Evolutionary conservation across 2,329 filamentous ascomycete genomes (phyloP).

Genomic region (Camillea tinctor): DNA sequence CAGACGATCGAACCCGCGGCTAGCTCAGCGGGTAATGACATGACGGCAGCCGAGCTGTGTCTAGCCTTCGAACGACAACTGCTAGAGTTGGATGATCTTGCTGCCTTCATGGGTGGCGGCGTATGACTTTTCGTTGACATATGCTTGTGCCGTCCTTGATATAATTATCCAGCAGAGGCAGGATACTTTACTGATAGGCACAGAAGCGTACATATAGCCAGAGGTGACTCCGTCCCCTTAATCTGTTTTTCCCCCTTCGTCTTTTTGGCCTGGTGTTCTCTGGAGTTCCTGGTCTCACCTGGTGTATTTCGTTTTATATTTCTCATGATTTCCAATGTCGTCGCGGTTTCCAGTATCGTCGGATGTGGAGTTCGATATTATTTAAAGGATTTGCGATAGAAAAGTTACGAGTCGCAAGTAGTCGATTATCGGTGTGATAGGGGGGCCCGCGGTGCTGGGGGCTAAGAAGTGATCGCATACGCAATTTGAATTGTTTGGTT

Average conservation of each 20-base stretch:
- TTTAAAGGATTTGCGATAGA: background rate
- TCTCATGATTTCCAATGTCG: background rate
- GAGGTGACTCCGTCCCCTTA: background rate
- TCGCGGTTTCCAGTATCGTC: background rate
- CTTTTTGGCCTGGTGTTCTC: background rate
- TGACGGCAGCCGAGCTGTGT: constrained; percentile 59
- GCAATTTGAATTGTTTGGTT: background rate
- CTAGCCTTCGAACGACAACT: constrained; percentile 59
- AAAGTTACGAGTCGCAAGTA: background rate
- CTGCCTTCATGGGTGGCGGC: constrained; percentile 62
- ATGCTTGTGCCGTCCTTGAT: background rate
- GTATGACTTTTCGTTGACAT: constrained; percentile 39
- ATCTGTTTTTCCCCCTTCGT: background rate
- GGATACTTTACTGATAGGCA: background rate
- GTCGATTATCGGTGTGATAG: background rate
- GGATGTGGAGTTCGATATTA: background rate
- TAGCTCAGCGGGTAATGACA: constrained; percentile 40
- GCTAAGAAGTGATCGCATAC: background rate
- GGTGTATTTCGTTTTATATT: background rate
- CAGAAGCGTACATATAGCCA: background rate
- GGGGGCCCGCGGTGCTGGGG: background rate
- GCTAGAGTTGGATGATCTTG: constrained; percentile 59
- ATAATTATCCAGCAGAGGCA: background rate
- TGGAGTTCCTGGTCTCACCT: background rate
- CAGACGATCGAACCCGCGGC: constrained; percentile 26